These are phyloP conservation scores for Psidium guajava DNA, from an alignment of 345 rosid genomes.

Conservation along the genomic window DNA sequence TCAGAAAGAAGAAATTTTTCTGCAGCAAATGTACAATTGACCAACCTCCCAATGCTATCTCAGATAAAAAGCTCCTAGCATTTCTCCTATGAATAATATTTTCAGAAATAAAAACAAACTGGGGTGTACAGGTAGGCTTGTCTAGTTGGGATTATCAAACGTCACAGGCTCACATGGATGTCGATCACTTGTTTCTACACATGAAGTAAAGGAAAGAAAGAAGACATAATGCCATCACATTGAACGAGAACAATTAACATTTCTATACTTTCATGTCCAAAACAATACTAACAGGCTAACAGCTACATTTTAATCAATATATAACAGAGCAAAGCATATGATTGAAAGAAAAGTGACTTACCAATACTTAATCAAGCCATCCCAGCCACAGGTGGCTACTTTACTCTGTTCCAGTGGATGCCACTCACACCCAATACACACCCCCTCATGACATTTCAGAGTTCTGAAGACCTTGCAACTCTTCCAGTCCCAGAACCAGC, in stretches of 20 bases:
- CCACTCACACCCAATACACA: slow-evolving; percentile 89
- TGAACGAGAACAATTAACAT: not conserved
- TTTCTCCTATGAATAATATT: not conserved
- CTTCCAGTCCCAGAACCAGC: slow-evolving; percentile 99
- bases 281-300: not conserved
- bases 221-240: not conserved
- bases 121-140: not conserved
- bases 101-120: not conserved
- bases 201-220: not conserved
- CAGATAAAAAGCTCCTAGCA: not conserved
- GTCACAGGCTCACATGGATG: not conserved
- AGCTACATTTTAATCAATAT: not conserved
- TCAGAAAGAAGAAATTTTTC: not conserved
- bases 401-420: slow-evolving; percentile 96
- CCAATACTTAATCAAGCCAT: slow-evolving; percentile 97
- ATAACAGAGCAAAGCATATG: not conserved
- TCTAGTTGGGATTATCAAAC: not conserved
- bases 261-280: not conserved
- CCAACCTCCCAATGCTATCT: not conserved
- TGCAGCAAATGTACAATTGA: not conserved
- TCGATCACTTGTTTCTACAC: not conserved
- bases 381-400: slow-evolving; percentile 99
- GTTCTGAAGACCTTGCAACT: slow-evolving; percentile 89
- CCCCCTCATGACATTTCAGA: slow-evolving; percentile 84
- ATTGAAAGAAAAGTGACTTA: slow-evolving; percentile 18